Conservation (phyloP, 371 early-diverging fungal genomes). For the Mucor indicus region DNA sequence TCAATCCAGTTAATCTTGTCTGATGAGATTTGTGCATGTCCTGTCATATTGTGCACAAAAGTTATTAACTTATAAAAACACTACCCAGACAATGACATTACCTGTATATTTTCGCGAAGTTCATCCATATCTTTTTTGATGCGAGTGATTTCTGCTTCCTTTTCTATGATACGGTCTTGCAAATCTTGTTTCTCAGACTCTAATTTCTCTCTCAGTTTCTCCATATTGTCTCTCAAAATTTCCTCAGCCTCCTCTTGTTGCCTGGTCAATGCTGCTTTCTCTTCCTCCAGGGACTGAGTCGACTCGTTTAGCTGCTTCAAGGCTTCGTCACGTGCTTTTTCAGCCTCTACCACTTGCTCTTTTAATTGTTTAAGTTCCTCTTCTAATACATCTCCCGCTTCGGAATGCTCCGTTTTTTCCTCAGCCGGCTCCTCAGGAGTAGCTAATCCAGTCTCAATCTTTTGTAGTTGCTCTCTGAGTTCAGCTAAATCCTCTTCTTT, state of each 20-base stretch:
- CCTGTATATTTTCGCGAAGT: conserved; percentile 24
- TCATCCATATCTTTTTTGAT: conserved; percentile 26
- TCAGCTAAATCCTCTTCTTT: conserved; percentile 17
- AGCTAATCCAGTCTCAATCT: conserved; percentile 19
- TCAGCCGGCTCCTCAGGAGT: conserved; percentile 15
- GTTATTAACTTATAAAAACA: not conserved
- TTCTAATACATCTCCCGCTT: not conserved
- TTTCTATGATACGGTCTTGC: conserved; percentile 11
- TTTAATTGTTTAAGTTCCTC: conserved; percentile 11
- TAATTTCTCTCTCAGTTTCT: conserved; percentile 24
- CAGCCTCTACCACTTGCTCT: conserved; percentile 1
- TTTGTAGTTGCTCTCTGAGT: conserved; percentile 14
- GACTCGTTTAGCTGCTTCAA: conserved; percentile 12
- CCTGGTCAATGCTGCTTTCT: conserved; percentile 8
- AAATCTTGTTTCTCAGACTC: conserved; percentile 24
- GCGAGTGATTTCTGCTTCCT: conserved; percentile 16
- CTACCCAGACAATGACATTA: too few relatives aligned
- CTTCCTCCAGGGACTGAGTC: conserved; percentile 12
- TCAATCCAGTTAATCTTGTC: conserved; percentile 18
- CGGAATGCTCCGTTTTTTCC: not conserved
- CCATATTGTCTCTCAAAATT: conserved; percentile 24
- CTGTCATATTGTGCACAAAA: conserved; percentile 1
- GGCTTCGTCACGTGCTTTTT: conserved; percentile 8
- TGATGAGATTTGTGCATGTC: conserved; percentile 29
- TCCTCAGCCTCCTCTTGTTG: conserved; percentile 25